A percentile compares a stretch with the other conserved stretches of the same genome.
Evolutionary conservation across 768 basidiomycete species (phyloP).

Genomic region (Chalciporus piperatus): DNA sequence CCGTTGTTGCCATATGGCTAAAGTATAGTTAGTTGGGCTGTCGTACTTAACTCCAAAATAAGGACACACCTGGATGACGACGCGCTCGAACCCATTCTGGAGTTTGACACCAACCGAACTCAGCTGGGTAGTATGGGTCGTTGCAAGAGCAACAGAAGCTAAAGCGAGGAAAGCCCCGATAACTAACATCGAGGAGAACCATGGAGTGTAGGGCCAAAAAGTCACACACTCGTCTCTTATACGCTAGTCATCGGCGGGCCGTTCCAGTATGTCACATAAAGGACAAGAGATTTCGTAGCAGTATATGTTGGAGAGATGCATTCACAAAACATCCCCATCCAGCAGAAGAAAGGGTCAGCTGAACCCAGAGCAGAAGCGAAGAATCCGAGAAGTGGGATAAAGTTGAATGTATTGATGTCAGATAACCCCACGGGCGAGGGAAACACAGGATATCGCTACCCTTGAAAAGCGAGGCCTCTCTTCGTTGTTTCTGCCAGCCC

Average conservation of each 20-base stretch:
- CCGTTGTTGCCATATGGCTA: background rate
- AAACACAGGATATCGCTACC: slow-evolving; percentile 36
- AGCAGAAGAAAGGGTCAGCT: background rate
- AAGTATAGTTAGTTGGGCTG: too few relatives aligned
- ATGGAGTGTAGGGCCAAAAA: background rate
- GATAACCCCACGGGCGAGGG: slow-evolving; percentile 1
- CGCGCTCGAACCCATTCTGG: slow-evolving; percentile 35
- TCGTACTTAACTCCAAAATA: too few relatives aligned
- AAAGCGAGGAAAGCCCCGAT: background rate
- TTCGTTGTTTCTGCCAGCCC: slow-evolving; percentile 87
- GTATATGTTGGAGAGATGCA: background rate
- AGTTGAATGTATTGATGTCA: background rate
- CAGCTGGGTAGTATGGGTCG: slow-evolving; percentile 17
- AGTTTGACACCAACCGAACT: slow-evolving; percentile 33
- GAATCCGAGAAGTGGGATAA: background rate
- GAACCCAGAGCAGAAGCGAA: background rate
- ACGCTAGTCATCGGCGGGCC: too few relatives aligned
- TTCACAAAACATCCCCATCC: background rate
- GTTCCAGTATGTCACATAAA: background rate
- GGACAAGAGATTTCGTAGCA: background rate
- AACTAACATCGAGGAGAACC: slow-evolving; percentile 1
- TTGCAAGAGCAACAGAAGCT: background rate
- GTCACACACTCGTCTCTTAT: background rate
- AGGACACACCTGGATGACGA: slow-evolving; percentile 10
- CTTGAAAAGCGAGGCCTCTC: slow-evolving; percentile 83